These are phyloP conservation scores for Colletotrichum magnum DNA, from an alignment of 2,329 filamentous ascomycete species.

Conservation along the genomic window DNA sequence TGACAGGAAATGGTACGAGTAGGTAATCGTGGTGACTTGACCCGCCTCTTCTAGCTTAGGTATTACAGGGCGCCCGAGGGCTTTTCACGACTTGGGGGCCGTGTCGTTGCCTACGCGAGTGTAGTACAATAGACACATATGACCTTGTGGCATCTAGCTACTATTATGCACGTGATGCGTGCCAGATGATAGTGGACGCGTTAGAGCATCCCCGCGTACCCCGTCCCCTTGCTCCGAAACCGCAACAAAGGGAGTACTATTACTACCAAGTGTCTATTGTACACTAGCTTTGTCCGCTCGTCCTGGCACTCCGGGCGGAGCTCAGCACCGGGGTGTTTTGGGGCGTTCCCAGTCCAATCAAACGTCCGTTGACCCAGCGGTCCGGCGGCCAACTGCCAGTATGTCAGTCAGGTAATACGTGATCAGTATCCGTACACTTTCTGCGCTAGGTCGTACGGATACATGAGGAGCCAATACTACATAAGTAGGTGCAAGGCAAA, in stretches of 20 bases:
- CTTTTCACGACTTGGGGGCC: conserved; percentile 28
- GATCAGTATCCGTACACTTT: not conserved
- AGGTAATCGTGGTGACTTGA: conserved; percentile 36
- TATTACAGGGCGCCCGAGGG: conserved; percentile 33
- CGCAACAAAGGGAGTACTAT: no score
- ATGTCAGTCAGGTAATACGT: not conserved
- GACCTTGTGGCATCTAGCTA: not conserved
- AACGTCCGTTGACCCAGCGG: conserved; percentile 30
- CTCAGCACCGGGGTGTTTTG: not conserved
- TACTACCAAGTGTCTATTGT: no score
- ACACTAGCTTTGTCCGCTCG: conserved; percentile 13
- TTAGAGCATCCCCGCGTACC: no score
- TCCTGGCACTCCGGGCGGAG: not conserved
- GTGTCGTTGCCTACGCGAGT: conserved; percentile 21
- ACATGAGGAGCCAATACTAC: not conserved
- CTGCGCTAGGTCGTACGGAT: not conserved
- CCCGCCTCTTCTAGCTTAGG: conserved; percentile 3
- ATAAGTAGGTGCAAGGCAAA: not conserved
- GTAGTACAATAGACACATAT: conserved; percentile 24
- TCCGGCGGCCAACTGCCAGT: not conserved
- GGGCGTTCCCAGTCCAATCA: not conserved
- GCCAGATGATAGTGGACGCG: not conserved
- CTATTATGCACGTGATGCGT: not conserved
- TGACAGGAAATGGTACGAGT: conserved; percentile 33
- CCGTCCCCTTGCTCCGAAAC: no score